Base-by-base conservation (phyloP, 768 basidiomycete species). In the Tubosaeta sp. region DNA sequence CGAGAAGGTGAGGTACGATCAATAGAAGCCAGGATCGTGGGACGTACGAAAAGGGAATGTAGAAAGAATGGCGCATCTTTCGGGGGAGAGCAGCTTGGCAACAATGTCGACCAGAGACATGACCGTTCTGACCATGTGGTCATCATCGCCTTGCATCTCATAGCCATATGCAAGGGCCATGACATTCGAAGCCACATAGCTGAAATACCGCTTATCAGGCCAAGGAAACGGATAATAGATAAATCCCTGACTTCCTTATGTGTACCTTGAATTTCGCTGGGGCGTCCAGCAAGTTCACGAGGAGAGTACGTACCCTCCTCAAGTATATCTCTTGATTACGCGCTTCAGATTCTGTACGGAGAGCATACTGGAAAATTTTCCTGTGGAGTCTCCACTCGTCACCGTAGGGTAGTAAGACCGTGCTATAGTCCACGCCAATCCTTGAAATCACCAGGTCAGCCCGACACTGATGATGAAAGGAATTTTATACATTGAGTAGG, bases 361-460 rank as follows among this genome's bases (percentile, higher is more conserved):
- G 54, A 25, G 62, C 60, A 7, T 67, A 62, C 17, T 65, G 67
- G 31, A 68, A 61, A 17, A 67, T 48, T 43, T 61, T 65, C 41
- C 69, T 63, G 43, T 70, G 70, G 8, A 62, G 57, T 26, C 51
- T 63, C 70, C 68, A 70, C 29, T 59, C 54, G 22, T 64, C 59
- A 29, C 65, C 61, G 29, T 70, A 71, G 14, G 66, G 22, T 14
- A 44, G 17, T n/a, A 31, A 31, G 8, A 16, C 26, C 1, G 43
- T 44, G 8, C 27, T 31, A 31, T 44, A 29, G n/a, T 44, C 43
- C 5, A 44, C 26, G n/a, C 26, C 43, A 5, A 44, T 10, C 27
- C 43, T 44, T 44, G 16, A 6, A 12, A 44, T 4, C 27, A 5
- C n/a, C 3, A 16, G 11, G 11, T 44, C 27, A 44, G 29, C 43